These are phyloP conservation scores for Pichia nakasei DNA, from an alignment of 805 yeast species.

Conservation along the genomic window DNA sequence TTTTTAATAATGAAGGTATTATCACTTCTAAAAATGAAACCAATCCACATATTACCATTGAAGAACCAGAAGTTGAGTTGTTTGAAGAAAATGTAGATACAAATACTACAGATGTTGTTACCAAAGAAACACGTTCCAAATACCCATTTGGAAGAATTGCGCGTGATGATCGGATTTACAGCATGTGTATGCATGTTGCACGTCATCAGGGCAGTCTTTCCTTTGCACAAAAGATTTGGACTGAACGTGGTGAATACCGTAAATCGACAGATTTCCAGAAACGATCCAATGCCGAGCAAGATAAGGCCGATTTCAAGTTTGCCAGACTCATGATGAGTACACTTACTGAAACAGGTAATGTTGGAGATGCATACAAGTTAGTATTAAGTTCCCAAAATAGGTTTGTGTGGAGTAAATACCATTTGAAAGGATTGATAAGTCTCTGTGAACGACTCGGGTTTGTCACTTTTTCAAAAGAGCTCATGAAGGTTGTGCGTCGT, in stretches of 20 bases:
- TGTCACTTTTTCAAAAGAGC: constrained; percentile 23
- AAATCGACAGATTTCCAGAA: constrained; percentile 41
- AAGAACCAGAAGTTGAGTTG: constrained; percentile 12
- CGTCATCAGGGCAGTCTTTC: constrained; percentile 41
- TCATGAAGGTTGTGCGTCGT: constrained; percentile 16
- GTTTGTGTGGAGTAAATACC: constrained; percentile 57
- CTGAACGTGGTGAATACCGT: constrained; percentile 69
- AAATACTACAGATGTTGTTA: constrained; percentile 11
- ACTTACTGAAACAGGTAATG: constrained; percentile 44
- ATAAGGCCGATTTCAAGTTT: constrained; percentile 51
- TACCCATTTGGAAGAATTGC: constrained; percentile 18
- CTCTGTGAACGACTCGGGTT: constrained; percentile 39
- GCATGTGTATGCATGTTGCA: constrained; percentile 60
- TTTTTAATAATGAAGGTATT: constrained; percentile 19
- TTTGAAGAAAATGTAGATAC: constrained; percentile 5
- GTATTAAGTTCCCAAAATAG: constrained; percentile 57
- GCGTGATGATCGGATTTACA: constrained; percentile 44
- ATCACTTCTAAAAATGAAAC: constrained; percentile 18
- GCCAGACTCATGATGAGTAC: constrained; percentile 63
- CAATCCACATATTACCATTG: constrained; percentile 18
- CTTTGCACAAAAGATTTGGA: constrained; percentile 64
- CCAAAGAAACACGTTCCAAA: not conserved
- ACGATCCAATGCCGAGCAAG: constrained; percentile 30
- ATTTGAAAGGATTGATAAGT: constrained; percentile 33
- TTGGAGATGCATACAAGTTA: constrained; percentile 63